Conservation (phyloP, 441 rosid genomes). For the Codiaeum variegatum region DNA sequence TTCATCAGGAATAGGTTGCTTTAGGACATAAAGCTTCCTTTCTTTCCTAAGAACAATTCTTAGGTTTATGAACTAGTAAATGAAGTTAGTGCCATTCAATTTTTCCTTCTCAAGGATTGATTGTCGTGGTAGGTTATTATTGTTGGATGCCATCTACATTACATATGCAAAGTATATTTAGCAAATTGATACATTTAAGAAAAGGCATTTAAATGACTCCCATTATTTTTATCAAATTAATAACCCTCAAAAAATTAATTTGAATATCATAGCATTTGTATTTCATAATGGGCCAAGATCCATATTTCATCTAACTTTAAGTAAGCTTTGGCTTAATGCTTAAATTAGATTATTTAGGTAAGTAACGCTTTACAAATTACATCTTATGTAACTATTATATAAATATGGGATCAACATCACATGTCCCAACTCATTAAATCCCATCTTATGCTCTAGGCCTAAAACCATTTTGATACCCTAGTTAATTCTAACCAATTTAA, state of each 20-base stretch:
- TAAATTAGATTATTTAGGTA: background rate
- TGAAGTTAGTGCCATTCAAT: background rate
- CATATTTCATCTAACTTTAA: background rate
- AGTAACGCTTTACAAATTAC: background rate
- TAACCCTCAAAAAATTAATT: background rate
- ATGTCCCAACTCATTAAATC: too few species aligned
- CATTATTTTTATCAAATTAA: background rate
- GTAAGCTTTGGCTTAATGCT: background rate
- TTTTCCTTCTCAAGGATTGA: background rate
- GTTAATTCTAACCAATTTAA: too few species aligned
- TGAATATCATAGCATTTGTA: background rate
- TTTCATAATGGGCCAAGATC: background rate
- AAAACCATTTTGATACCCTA: too few species aligned
- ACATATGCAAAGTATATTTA: background rate
- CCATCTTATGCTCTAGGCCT: too few species aligned
- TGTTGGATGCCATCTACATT: background rate
- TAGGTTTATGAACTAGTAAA: background rate
- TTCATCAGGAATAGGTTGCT: background rate
- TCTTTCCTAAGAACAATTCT: background rate
- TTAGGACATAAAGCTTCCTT: background rate
- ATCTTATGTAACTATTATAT: background rate
- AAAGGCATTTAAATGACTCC: background rate
- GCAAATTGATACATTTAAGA: background rate
- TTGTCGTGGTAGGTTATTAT: background rate
- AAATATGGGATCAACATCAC: background rate